Conservation (phyloP, 345 rosid genomes). For the Camelina sativa region DNA sequence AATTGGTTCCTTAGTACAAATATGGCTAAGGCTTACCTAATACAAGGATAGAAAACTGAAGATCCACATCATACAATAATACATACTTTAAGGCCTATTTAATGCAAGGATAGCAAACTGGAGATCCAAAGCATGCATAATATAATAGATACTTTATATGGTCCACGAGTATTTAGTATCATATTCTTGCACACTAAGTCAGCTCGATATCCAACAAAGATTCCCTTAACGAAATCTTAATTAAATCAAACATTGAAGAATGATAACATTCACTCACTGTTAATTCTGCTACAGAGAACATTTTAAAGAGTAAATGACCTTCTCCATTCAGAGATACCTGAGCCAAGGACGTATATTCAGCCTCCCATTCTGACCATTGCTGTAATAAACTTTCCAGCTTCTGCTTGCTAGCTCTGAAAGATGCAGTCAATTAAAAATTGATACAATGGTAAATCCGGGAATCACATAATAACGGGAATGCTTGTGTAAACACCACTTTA, state of each 20-base stretch:
- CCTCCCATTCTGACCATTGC: conserved; percentile 98
- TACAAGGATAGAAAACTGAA: not conserved
- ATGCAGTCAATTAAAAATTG: conserved; percentile 15
- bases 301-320: conserved; percentile 20
- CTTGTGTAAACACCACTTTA: conserved; percentile 4
- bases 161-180: not conserved
- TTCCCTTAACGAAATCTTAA: conserved; percentile 16
- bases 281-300: not conserved
- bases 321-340: conserved; percentile 50
- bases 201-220: not conserved
- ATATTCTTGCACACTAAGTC: not conserved
- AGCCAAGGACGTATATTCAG: conserved; percentile 53
- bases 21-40: not conserved
- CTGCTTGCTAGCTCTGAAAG: conserved; percentile 81
- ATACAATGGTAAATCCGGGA: conserved; percentile 7
- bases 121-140: conserved; percentile 1
- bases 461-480: conserved; percentile 7
- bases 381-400: conserved; percentile 81
- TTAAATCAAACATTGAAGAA: not conserved
- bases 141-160: conserved; percentile 11
- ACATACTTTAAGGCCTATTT: not conserved
- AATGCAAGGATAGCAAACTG: not conserved
- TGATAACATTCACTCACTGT: not conserved
- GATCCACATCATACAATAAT: not conserved
- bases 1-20: not conserved